Percentiles rank a stretch among this genome's conserved stretches.
These are phyloP conservation scores for Trichothecium roseum DNA, from an alignment of 2,329 filamentous ascomycete species.

Conservation along the genomic window DNA sequence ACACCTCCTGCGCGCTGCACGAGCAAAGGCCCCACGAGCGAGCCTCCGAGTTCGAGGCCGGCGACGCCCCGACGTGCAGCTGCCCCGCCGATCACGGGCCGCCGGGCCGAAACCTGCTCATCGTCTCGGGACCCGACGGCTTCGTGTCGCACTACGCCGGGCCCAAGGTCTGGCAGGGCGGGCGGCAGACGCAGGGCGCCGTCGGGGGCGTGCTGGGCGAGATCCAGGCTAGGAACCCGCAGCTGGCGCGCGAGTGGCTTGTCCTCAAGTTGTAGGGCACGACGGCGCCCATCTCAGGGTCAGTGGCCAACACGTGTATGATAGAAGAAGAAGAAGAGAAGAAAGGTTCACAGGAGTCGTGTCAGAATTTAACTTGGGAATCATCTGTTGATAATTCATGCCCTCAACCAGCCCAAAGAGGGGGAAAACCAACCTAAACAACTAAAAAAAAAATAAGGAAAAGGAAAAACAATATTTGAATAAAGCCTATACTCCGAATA, in stretches of 20 bases:
- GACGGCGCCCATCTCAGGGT: too few relatives aligned
- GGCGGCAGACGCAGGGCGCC: conserved; percentile 64
- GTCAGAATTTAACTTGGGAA: too few relatives aligned
- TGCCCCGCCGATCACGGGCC: conserved; percentile 13
- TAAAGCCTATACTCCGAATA: too few relatives aligned
- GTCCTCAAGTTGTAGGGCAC: conserved; percentile 37
- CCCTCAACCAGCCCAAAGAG: too few relatives aligned
- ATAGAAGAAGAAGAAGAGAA: too few relatives aligned
- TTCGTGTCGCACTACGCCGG: conserved; percentile 78
- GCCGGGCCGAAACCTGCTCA: conserved; percentile 53
- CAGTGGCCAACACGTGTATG: too few relatives aligned
- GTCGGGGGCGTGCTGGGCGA: conserved; percentile 57
- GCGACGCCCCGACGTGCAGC: conserved; percentile 12
- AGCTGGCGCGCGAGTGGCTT: conserved; percentile 33
- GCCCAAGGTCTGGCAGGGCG: conserved; percentile 62
- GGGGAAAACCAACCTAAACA: too few relatives aligned
- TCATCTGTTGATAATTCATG: too few relatives aligned
- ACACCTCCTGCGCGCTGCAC: conserved; percentile 15
- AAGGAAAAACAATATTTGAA: too few relatives aligned
- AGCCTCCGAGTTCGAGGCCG: conserved; percentile 19
- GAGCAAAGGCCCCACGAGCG: conserved; percentile 17
- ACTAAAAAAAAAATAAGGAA: too few relatives aligned
- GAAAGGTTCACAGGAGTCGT: too few relatives aligned
- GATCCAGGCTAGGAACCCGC: conserved; percentile 38
- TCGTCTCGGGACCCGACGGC: conserved; percentile 84